Conservation (phyloP, 495 filamentous ascomycete genomes). For the Oidiodendron maius region DNA sequence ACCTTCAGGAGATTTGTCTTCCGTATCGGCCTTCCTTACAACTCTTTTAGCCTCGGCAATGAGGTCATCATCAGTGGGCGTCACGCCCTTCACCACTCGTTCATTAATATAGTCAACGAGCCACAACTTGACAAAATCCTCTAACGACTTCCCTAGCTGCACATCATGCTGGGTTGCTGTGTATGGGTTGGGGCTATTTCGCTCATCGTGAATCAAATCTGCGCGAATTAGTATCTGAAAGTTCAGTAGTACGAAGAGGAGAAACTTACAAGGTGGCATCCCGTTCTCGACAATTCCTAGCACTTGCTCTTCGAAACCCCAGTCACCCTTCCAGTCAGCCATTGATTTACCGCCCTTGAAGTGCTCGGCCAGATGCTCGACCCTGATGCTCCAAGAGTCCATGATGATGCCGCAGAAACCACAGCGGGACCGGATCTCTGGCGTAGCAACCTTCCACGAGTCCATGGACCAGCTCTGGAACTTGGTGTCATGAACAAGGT, state of each 20-base stretch:
- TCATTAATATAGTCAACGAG: conserved; percentile 35
- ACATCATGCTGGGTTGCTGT: conserved; percentile 30
- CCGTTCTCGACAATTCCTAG: conserved; percentile 57
- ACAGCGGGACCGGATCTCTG: conserved; percentile 59
- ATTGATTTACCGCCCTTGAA: conserved; percentile 63
- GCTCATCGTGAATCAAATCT: conserved; percentile 52
- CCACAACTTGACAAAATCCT: conserved; percentile 46
- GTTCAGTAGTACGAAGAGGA: background rate
- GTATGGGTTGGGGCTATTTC: conserved; percentile 41
- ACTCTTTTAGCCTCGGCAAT: conserved; percentile 16
- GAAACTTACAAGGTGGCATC: conserved; percentile 41
- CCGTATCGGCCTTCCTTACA: conserved; percentile 12
- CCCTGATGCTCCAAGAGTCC: conserved; percentile 54
- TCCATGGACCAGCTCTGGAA: conserved; percentile 57
- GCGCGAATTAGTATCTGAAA: conserved; percentile 8
- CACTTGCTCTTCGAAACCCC: conserved; percentile 59
- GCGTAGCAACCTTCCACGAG: conserved; percentile 56
- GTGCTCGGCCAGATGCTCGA: conserved; percentile 62
- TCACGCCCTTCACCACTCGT: background rate
- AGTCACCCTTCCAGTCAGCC: conserved; percentile 67
- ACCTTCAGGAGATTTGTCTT: background rate
- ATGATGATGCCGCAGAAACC: conserved; percentile 62
- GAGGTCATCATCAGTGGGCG: conserved; percentile 17
- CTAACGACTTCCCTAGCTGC: conserved; percentile 36
- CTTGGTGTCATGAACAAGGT: conserved; percentile 67